Evolutionary conservation across 1,284 basidiomycete genomes (phyloP).

Genomic region (Malassezia sympodialis): DNA sequence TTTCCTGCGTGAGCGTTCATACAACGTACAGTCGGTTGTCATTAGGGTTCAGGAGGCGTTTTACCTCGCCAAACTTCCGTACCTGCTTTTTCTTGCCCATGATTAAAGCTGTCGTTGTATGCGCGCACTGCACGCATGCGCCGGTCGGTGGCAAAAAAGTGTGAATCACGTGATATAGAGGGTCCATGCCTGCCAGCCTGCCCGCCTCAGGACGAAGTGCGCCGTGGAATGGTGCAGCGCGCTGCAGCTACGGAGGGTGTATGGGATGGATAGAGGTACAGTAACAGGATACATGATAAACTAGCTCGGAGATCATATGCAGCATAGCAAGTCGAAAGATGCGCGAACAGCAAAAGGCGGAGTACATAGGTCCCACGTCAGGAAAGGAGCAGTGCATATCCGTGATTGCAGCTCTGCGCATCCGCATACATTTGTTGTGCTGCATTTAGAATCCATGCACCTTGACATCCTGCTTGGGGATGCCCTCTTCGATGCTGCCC

Average conservation of each 20-base stretch:
- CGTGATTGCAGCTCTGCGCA: background rate
- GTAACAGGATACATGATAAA: background rate
- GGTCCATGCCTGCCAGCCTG: background rate
- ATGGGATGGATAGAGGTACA: background rate
- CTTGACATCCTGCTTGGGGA: constrained; percentile 46
- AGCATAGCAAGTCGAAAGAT: background rate
- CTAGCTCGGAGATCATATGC: background rate
- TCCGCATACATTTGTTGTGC: background rate
- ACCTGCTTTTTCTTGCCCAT: constrained; percentile 87
- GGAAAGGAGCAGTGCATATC: background rate
- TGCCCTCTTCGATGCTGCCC: constrained; percentile 35
- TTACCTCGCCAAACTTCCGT: constrained; percentile 86
- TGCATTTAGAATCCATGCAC: constrained; percentile 45
- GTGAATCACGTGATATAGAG: background rate
- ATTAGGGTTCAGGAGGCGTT: constrained; percentile 87
- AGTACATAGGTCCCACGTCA: background rate
- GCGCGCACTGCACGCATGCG: background rate
- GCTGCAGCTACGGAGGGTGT: background rate
- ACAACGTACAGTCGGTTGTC: constrained; percentile 74
- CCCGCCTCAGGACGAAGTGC: background rate
- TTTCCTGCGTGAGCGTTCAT: constrained; percentile 48
- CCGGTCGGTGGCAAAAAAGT: constrained; percentile 1
- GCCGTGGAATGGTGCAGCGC: background rate
- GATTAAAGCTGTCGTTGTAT: background rate
- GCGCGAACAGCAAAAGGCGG: background rate